Percentiles rank a stretch among this genome's conserved stretches.
Conservation (phyloP, 164 flowering plant genomes). For the Amborella trichopoda region DNA sequence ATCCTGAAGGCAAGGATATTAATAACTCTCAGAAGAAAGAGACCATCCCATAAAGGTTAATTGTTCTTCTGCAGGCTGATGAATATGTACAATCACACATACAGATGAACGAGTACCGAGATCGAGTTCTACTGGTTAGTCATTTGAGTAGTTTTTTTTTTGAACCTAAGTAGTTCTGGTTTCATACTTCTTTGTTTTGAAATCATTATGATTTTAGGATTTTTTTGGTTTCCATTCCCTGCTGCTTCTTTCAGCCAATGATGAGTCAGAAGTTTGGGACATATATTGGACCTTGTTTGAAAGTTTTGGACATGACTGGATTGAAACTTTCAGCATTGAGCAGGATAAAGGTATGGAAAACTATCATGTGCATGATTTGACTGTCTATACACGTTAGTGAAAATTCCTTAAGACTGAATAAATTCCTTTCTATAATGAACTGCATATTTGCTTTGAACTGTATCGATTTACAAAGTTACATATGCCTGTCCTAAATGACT, state of each 20-base stretch:
- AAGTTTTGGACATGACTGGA: slow-evolving; percentile 83
- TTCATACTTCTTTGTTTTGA: too few relatives aligned
- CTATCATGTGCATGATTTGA: too few relatives aligned
- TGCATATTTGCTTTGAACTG: too few relatives aligned
- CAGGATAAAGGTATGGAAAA: slow-evolving; percentile 65
- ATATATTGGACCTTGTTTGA: slow-evolving; percentile 55
- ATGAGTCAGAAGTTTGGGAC: slow-evolving; percentile 46
- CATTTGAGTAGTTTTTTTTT: too few relatives aligned
- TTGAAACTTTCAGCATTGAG: slow-evolving; percentile 68
- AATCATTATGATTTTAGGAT: neutral
- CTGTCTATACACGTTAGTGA: too few relatives aligned
- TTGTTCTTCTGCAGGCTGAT: slow-evolving; percentile 31
- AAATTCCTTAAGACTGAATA: too few relatives aligned
- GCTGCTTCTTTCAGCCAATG: slow-evolving; percentile 30
- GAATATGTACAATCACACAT: slow-evolving; percentile 87
- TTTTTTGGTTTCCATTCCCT: neutral
- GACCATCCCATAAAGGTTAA: neutral
- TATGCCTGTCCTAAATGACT: too few relatives aligned
- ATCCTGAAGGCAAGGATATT: too few relatives aligned
- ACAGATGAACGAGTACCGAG: slow-evolving; percentile 90
- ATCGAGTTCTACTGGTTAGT: slow-evolving; percentile 71
- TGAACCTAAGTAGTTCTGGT: too few relatives aligned
- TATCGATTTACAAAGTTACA: too few relatives aligned
- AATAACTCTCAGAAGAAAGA: too few relatives aligned
- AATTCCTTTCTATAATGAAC: too few relatives aligned